Evolutionary conservation across 2,329 filamentous ascomycete species (phyloP).

Genomic region (Aaosphaeria arxii): DNA sequence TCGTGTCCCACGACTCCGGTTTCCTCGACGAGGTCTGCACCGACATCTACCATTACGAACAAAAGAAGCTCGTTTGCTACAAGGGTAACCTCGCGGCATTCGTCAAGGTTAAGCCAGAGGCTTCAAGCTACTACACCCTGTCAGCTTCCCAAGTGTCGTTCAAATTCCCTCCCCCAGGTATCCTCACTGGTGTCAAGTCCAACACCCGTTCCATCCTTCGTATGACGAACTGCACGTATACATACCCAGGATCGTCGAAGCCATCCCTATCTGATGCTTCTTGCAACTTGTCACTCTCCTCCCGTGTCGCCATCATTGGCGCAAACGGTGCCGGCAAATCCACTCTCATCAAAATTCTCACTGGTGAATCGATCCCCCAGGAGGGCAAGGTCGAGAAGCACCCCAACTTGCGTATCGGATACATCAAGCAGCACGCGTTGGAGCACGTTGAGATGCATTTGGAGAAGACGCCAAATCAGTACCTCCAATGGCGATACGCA

Average conservation of each 20-base stretch:
- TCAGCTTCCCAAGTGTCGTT: slow-evolving; percentile 87
- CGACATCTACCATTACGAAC: slow-evolving; percentile 98
- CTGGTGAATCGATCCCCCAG: slow-evolving; percentile 83
- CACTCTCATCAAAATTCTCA: slow-evolving; percentile 95
- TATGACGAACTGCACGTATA: slow-evolving; percentile 87
- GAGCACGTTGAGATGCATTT: slow-evolving; percentile 99
- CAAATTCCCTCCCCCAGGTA: slow-evolving; percentile 96
- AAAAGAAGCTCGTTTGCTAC: slow-evolving; percentile 90
- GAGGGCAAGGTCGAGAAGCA: slow-evolving; percentile 93
- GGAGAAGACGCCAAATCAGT: slow-evolving; percentile 98
- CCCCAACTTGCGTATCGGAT: slow-evolving; percentile 96
- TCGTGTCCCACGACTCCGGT: slow-evolving; percentile 96
- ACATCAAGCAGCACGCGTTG: slow-evolving; percentile 98
- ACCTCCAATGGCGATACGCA: slow-evolving; percentile 96
- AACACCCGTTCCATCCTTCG: slow-evolving; percentile 90
- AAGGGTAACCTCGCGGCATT: slow-evolving; percentile 80
- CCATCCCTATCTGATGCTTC: slow-evolving; percentile 84
- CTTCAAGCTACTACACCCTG: slow-evolving; percentile 96
- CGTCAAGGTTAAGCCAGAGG: slow-evolving; percentile 86
- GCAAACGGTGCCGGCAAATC: slow-evolving; percentile 98
- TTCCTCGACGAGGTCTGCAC: slow-evolving; percentile 98
- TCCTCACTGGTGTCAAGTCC: slow-evolving; percentile 92
- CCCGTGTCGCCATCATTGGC: slow-evolving; percentile 92
- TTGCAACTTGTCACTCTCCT: slow-evolving; percentile 85
- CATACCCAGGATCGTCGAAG: slow-evolving; percentile 87